Evolutionary conservation across 1,284 basidiomycete species (phyloP), one percentile per base, ranked within the genome.

Genomic region (Trichosporon faecale): DNA sequence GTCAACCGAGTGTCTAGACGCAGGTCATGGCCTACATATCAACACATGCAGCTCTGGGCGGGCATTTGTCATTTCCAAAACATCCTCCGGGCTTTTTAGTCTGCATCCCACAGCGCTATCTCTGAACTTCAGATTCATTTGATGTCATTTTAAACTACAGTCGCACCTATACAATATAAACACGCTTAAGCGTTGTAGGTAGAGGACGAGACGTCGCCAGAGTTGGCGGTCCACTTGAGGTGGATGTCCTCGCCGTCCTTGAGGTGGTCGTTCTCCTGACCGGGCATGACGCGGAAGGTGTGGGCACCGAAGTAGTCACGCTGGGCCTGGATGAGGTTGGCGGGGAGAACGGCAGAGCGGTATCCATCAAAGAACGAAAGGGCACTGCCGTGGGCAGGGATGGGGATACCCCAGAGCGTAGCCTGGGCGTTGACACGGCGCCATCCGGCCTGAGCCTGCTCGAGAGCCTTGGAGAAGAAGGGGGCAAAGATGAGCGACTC

Each of bases 361-460:
- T 98, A 99, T 66, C 97, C 97, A 84, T 99, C 97, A 84, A 97
- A 98, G 91, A 99, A 99, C 74, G 96, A 93, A 66, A 99, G 88
- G 66, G 96, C 95, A 68, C 95, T 96, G 86, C 93, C 94, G 88
- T 94, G 94, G 37, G 94, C 95, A 46, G 96, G 95, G 65, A 94
- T 92, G 74, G 96, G 93, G 82, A 98, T 95, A 84, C 97, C 96
- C 94, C 95, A 98, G 73, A 98, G 92, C 73, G 93, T 91, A 73
- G 93, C 93, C 86, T 99, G 96, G 67, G 97, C 96, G 77, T 95
- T 89, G 75, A 99, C 91, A 77, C 97, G 94, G 83, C 97, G 90
- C 97, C 97, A 99, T 76, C 97, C 97, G 74, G 94, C 91, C 85
- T 99, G 95, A 64, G 96, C 96, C 78, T 89, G 91, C 86, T 95